Evolutionary conservation across 1,139 yeast genomes (phyloP).

Genomic region (Sugiyamaella novakii): DNA sequence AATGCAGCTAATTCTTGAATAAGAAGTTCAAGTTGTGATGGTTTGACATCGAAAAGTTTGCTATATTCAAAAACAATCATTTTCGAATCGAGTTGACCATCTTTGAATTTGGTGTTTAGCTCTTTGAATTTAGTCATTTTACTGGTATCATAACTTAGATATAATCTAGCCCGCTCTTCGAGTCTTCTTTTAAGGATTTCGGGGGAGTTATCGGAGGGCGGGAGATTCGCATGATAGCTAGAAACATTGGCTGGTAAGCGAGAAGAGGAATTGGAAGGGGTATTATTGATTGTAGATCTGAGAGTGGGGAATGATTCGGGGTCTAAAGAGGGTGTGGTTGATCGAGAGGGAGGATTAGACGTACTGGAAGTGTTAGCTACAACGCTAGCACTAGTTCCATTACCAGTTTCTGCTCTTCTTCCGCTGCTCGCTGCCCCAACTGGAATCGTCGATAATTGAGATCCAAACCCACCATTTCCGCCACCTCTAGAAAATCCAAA

Average conservation of each 20-base stretch:
- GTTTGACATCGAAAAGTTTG: constrained; percentile 50
- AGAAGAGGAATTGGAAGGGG: constrained; percentile 17
- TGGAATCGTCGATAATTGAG: constrained; percentile 61
- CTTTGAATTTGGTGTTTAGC: constrained; percentile 53
- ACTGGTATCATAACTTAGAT: constrained; percentile 54
- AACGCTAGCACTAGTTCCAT: constrained; percentile 8
- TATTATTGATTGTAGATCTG: constrained; percentile 24
- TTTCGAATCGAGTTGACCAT: constrained; percentile 51
- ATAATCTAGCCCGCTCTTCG: constrained; percentile 74
- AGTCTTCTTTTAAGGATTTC: constrained; percentile 64
- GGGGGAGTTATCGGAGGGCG: constrained; percentile 48
- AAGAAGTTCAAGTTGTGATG: constrained; percentile 50
- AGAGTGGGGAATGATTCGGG: constrained; percentile 36
- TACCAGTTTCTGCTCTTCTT: neutral
- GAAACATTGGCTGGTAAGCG: constrained; percentile 26
- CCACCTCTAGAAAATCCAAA: constrained; percentile 22
- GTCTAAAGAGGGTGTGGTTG: constrained; percentile 15
- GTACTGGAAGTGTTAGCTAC: constrained; percentile 27
- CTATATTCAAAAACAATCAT: constrained; percentile 56
- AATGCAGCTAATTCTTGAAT: constrained; percentile 51
- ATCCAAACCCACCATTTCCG: constrained; percentile 52
- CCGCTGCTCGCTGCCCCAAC: neutral
- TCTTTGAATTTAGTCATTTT: constrained; percentile 53
- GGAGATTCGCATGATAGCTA: constrained; percentile 29
- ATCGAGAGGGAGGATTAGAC: constrained; percentile 22